phyloP scores from a whole-genome alignment of 2,329 filamentous ascomycete genomes.

The Monilinia vaccinii-corymbosi region DNA sequence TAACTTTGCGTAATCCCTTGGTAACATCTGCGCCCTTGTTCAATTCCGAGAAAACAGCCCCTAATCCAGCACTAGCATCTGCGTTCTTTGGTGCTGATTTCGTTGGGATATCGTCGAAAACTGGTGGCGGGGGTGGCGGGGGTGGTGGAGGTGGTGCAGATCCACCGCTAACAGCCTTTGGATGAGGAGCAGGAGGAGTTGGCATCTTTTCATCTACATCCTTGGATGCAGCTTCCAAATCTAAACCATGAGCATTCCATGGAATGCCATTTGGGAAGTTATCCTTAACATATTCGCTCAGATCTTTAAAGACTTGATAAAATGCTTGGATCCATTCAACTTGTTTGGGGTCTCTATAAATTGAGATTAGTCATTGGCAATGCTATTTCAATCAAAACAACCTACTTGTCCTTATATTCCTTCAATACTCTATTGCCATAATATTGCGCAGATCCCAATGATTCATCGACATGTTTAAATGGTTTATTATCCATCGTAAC shows the following conservation, averaged over 20 bases:
- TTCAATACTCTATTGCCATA: slow-evolving; percentile 92
- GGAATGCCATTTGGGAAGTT: slow-evolving; percentile 70
- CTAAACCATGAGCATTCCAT: slow-evolving; percentile 75
- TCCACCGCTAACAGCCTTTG: slow-evolving; percentile 23
- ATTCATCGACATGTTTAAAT: slow-evolving; percentile 75
- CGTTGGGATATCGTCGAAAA: slow-evolving; percentile 41
- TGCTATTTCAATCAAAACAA: neutral
- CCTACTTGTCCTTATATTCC: slow-evolving; percentile 74
- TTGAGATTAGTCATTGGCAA: slow-evolving; percentile 5
- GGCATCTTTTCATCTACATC: slow-evolving; percentile 51
- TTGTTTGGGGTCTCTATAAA: slow-evolving; percentile 61
- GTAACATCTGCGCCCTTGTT: slow-evolving; percentile 89
- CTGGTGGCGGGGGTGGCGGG: slow-evolving; percentile 48
- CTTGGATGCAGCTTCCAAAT: slow-evolving; percentile 57
- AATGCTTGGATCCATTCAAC: slow-evolving; percentile 89
- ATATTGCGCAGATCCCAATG: slow-evolving; percentile 77
- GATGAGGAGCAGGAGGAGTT: slow-evolving; percentile 49
- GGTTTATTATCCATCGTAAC: slow-evolving; percentile 77
- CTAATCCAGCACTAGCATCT: slow-evolving; percentile 53
- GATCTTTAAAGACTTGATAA: slow-evolving; percentile 78
- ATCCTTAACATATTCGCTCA: slow-evolving; percentile 76
- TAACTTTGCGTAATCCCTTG: slow-evolving; percentile 81
- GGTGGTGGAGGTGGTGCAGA: slow-evolving; percentile 39
- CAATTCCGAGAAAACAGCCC: slow-evolving; percentile 83
- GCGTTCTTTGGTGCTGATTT: slow-evolving; percentile 40